Evolutionary conservation across 1,284 basidiomycete genomes (phyloP), one percentile per base, ranked within the genome.

Genomic region (Papiliotrema nemorosa): DNA sequence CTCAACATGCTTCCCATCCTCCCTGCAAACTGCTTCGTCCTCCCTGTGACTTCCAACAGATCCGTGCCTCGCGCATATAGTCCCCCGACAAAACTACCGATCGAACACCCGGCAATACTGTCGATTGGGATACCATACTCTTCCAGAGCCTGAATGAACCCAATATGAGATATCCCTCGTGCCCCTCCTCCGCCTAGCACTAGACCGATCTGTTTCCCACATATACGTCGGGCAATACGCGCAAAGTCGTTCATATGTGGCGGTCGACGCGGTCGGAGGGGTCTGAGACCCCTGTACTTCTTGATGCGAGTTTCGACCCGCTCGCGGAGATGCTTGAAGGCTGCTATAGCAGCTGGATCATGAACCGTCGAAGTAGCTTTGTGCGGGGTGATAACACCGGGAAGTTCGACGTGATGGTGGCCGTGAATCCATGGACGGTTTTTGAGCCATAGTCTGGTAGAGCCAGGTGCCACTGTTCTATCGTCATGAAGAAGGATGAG

Each of bases 151-250:
- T 87, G 85, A 39, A 99, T 82, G 54, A 94, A 66, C 63, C 91
- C 90, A 55, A 98, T 76, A 77, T 98, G 96, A 1, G 92, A 86
- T 58, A 97, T 85, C 25, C 94, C 94, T 47, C 96, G 83, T 5
- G 93, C 96, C 7, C 96, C 94, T 13, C 94, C 96, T 13, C 94
- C 94, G 18, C 94, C 94, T 0, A 99, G 81, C 3, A 98, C 91
- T 29, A 99, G 78, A 1, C 93, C 96, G 52, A 98, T 88, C 13
- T 89, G 91, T 67, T 86, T 89, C 10, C 93, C 94, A 64, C 91
- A 96, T 47, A 98, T 81, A 46, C 93, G 79, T 47, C 94, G 79
- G 0, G 94, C 96, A 34, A 99, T 77, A 34, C 96, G 81, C 13
- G 92, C 86, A 74, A 98, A 97, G 72, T 99, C 94, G 60, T 87